Percentiles rank a stretch among this genome's conserved stretches.
Evolutionary conservation across 2,329 filamentous ascomycete species (phyloP).

Genomic region (Aspergillus sojae): DNA sequence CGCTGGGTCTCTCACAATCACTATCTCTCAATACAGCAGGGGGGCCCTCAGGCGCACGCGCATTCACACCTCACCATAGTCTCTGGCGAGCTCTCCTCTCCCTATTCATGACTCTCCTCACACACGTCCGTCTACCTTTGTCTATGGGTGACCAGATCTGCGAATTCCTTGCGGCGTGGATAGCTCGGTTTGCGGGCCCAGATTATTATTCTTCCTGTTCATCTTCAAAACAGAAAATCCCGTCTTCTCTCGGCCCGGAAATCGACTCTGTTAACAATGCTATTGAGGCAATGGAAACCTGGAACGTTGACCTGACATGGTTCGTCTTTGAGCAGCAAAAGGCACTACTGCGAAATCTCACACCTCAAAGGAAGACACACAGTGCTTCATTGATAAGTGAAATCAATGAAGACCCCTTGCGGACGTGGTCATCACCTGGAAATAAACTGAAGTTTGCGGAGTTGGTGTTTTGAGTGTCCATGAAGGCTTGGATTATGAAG

Average conservation of each 20-base stretch:
- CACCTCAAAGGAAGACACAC: slow-evolving; percentile 32
- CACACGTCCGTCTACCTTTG: slow-evolving; percentile 42
- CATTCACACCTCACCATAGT: slow-evolving; percentile 43
- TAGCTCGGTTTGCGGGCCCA: slow-evolving; percentile 37
- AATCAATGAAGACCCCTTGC: slow-evolving; percentile 13
- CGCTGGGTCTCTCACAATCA: slow-evolving; percentile 26
- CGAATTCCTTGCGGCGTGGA: slow-evolving; percentile 40
- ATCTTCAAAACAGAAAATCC: background rate
- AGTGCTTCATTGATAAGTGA: slow-evolving; percentile 10
- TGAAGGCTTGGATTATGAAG: background rate
- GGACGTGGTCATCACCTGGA: slow-evolving; percentile 24
- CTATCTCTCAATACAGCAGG: slow-evolving; percentile 22
- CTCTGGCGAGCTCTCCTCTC: slow-evolving; percentile 42
- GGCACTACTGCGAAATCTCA: slow-evolving; percentile 8
- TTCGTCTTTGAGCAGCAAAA: slow-evolving; percentile 38
- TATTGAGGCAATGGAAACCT: slow-evolving; percentile 44
- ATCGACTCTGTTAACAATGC: slow-evolving; percentile 31
- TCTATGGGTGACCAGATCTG: slow-evolving; percentile 46
- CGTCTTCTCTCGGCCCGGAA: slow-evolving; percentile 11
- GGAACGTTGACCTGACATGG: slow-evolving; percentile 47
- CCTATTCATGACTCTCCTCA: slow-evolving; percentile 44
- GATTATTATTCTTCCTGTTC: slow-evolving; percentile 33
- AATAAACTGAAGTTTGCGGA: slow-evolving; percentile 39
- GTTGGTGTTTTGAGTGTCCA: slow-evolving; percentile 22
- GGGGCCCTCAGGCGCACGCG: slow-evolving; percentile 24